Evolutionary conservation across 129 eudicot genomes (phyloP).

Genomic region (Smallanthus sonchifolius): DNA sequence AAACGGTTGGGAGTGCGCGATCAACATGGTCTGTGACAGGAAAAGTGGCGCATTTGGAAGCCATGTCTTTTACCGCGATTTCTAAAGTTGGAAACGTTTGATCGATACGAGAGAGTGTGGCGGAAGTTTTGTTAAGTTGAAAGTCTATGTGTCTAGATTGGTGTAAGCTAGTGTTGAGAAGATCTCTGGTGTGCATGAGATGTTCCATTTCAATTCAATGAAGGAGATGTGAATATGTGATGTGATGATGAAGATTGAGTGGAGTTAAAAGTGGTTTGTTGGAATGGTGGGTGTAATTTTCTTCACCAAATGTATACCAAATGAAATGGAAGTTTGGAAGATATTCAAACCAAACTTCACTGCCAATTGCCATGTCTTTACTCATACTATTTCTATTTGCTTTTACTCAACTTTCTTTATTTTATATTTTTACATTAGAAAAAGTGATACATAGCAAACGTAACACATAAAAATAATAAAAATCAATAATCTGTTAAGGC

Average conservation of each 20-base stretch:
- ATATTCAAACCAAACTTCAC: conserved; percentile 72
- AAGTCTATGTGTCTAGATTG: conserved; percentile 46
- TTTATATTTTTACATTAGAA: neutral
- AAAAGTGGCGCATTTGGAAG: conserved; percentile 38
- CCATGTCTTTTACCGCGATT: conserved; percentile 29
- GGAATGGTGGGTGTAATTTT: conserved; percentile 7
- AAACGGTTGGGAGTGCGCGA: conserved; percentile 57
- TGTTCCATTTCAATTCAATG: conserved; percentile 17
- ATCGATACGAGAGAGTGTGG: conserved; percentile 35
- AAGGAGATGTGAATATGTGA: neutral
- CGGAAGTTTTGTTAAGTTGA: conserved; percentile 31
- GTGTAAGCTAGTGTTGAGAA: conserved; percentile 49
- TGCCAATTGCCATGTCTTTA: conserved; percentile 38
- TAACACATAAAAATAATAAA: too few relatives aligned
- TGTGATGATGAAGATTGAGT: neutral
- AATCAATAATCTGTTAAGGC: too few relatives aligned
- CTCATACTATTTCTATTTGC: conserved; percentile 26
- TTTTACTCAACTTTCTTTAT: neutral
- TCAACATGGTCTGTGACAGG: conserved; percentile 30
- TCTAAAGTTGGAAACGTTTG: conserved; percentile 33
- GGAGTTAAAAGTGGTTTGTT: conserved; percentile 3
- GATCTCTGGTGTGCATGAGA: conserved; percentile 46
- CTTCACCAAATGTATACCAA: conserved; percentile 40
- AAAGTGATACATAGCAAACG: too few relatives aligned
- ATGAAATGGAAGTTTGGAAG: conserved; percentile 10